These are phyloP conservation scores for Mallotus japonicus DNA, from an alignment of 441 rosid genomes.

Conservation along the genomic window DNA sequence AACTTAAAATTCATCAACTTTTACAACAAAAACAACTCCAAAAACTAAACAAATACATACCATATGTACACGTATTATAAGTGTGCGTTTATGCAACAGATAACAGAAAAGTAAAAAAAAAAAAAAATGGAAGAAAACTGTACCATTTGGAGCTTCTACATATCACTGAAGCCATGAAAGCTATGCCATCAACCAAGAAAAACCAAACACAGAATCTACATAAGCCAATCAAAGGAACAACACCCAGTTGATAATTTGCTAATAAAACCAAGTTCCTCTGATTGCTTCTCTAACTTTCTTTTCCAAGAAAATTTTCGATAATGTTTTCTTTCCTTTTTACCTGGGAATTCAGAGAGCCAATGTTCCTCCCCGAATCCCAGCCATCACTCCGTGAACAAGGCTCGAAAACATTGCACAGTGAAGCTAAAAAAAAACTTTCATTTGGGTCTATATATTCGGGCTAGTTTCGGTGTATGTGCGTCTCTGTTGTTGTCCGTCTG, in stretches of 20 bases:
- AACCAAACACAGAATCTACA: constrained; percentile 21
- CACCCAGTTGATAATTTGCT: constrained; percentile 21
- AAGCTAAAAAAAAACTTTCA: neutral
- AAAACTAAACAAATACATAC: neutral
- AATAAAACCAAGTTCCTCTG: constrained; percentile 6
- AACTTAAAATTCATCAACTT: neutral
- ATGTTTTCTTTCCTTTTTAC: neutral
- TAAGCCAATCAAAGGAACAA: constrained; percentile 26
- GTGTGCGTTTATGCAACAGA: neutral
- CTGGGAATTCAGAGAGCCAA: constrained; percentile 48
- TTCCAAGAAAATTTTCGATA: constrained; percentile 19
- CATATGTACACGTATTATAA: neutral
- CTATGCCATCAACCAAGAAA: neutral
- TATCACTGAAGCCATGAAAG: constrained; percentile 24
- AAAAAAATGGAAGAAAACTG: neutral
- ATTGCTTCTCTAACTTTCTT: constrained; percentile 25
- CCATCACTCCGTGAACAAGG: constrained; percentile 51
- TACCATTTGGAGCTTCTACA: constrained; percentile 36
- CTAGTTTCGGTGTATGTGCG: neutral
- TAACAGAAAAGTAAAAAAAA: neutral
- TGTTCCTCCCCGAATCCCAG: constrained; percentile 50
- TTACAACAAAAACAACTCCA: neutral
- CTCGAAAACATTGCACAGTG: constrained; percentile 47
- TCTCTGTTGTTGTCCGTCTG: neutral
- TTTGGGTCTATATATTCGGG: neutral